phyloP scores from a whole-genome alignment of 2,329 filamentous ascomycete species.

The Daldinia sp. region DNA sequence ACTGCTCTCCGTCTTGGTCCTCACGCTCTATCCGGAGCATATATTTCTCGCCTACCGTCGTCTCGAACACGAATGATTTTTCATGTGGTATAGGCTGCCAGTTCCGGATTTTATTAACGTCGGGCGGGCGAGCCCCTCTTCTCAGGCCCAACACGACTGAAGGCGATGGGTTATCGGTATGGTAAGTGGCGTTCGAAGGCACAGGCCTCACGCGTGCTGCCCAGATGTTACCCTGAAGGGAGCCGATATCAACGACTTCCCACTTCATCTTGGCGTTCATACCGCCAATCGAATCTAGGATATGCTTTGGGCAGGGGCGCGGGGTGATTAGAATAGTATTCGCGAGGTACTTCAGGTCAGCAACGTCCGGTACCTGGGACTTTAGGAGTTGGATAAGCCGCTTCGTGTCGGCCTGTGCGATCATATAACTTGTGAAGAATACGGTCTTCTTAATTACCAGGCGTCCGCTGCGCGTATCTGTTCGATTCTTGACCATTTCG shows the following conservation, averaged over 20 bases:
- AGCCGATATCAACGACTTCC: constrained; percentile 80
- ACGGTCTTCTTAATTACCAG: constrained; percentile 85
- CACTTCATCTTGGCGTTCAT: constrained; percentile 84
- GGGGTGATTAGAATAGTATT: constrained; percentile 93
- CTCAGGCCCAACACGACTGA: constrained; percentile 84
- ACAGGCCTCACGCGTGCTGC: constrained; percentile 81
- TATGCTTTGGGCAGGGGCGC: constrained; percentile 73
- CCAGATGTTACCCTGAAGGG: constrained; percentile 84
- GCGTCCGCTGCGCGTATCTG: constrained; percentile 50
- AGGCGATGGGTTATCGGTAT: constrained; percentile 81
- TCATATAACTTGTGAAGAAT: constrained; percentile 92
- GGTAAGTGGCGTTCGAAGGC: constrained; percentile 69
- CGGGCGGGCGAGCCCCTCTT: constrained; percentile 77
- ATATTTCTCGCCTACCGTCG: constrained; percentile 85
- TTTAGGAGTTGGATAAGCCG: constrained; percentile 76
- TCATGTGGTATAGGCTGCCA: constrained; percentile 81
- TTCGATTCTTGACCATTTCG: constrained; percentile 55
- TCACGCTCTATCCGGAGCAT: constrained; percentile 83
- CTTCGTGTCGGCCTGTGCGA: constrained; percentile 75
- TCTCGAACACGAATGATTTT: constrained; percentile 79
- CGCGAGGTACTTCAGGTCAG: constrained; percentile 79
- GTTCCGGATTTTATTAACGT: constrained; percentile 81
- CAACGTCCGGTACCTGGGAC: constrained; percentile 67
- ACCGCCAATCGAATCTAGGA: constrained; percentile 85
- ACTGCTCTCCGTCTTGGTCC: constrained; percentile 66